Conservation (phyloP, 768 basidiomycete genomes). For the Leccinum uliginosum region DNA sequence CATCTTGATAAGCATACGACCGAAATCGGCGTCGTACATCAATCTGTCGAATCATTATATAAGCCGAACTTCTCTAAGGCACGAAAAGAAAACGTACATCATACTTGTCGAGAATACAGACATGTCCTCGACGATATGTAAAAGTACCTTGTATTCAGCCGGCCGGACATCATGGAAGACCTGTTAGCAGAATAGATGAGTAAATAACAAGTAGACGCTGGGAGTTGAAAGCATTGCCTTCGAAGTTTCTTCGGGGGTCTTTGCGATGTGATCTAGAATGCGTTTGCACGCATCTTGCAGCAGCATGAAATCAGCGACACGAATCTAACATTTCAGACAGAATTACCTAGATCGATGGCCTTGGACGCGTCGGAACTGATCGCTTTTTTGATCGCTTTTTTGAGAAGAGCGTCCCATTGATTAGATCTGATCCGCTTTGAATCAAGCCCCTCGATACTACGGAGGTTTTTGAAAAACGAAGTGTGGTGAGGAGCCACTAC, state of each 20-base stretch:
- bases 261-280: neutral
- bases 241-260: neutral
- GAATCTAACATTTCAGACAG: neutral
- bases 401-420: neutral
- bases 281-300: neutral
- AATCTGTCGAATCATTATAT: neutral
- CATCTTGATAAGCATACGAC: neutral
- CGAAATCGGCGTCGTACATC: neutral
- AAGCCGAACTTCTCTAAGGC: neutral
- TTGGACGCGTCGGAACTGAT: neutral
- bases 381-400: neutral
- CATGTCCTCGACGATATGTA: neutral
- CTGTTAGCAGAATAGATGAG: neutral
- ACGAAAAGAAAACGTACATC: neutral
- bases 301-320: neutral
- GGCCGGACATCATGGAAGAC: neutral
- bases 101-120: neutral
- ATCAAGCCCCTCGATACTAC: neutral
- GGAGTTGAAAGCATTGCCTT: neutral
- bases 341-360: neutral
- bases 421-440: neutral
- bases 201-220: too few species aligned
- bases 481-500: neutral
- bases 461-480: neutral
- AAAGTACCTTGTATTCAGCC: neutral